Percentiles rank a stretch among this genome's conserved stretches.
Evolutionary conservation across 495 filamentous ascomycete genomes (phyloP).

Genomic region (Penicillium macrosclerotiorum): DNA sequence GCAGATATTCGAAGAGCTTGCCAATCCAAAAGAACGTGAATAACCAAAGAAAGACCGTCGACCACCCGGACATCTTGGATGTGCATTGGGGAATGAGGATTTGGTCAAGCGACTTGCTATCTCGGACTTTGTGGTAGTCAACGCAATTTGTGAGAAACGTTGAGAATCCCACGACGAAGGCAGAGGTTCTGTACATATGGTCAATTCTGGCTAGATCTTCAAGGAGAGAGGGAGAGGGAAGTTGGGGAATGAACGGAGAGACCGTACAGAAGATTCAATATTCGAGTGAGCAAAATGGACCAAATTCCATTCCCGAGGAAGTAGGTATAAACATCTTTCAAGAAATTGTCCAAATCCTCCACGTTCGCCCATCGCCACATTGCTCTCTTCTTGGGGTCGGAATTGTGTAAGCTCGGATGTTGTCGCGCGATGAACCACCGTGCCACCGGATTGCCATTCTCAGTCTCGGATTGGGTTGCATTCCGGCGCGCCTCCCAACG

Average conservation of each 20-base stretch:
- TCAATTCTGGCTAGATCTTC: constrained; percentile 2
- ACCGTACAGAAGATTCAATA: constrained; percentile 76
- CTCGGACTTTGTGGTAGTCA: constrained; percentile 71
- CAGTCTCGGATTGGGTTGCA: constrained; percentile 51
- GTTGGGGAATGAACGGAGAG: constrained; percentile 53
- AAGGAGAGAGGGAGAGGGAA: background rate
- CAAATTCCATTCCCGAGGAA: constrained; percentile 83
- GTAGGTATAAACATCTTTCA: constrained; percentile 88
- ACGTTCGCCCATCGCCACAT: constrained; percentile 97
- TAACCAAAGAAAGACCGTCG: constrained; percentile 79
- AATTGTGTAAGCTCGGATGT: constrained; percentile 45
- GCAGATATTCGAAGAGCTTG: constrained; percentile 68
- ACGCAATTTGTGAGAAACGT: constrained; percentile 88
- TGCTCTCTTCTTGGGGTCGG: constrained; percentile 75
- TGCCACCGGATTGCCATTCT: constrained; percentile 21
- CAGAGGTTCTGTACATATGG: constrained; percentile 50
- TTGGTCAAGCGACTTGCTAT: constrained; percentile 71
- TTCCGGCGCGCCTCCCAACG: constrained; percentile 68
- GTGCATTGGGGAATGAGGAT: constrained; percentile 82
- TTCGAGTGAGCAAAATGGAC: constrained; percentile 75
- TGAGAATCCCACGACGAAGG: constrained; percentile 80
- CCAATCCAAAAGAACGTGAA: constrained; percentile 86
- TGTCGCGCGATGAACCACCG: constrained; percentile 35
- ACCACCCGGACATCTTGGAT: constrained; percentile 75
- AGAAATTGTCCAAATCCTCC: constrained; percentile 85